These are phyloP conservation scores for Cajanus cajan DNA, from an alignment of 306 rosid species.

Conservation along the genomic window DNA sequence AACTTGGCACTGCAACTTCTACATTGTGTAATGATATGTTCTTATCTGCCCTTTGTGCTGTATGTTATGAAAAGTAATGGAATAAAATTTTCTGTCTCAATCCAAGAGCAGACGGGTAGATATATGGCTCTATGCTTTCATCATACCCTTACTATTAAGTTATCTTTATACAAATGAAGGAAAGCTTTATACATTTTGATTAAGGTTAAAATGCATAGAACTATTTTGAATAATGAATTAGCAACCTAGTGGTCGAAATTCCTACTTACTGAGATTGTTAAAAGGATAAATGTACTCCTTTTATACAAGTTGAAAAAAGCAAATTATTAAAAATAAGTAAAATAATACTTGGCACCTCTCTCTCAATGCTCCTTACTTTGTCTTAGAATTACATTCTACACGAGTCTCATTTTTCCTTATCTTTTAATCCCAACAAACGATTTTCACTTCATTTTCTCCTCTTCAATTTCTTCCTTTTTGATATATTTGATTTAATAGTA, in stretches of 20 bases:
- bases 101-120: background rate
- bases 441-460: too few species aligned
- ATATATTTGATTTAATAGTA: too few species aligned
- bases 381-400: too few species aligned
- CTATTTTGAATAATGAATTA: background rate
- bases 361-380: too few species aligned
- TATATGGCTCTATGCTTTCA: background rate
- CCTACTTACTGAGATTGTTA: too few species aligned
- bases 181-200: background rate
- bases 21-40: conserved; percentile 32
- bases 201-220: background rate
- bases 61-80: conserved; percentile 42
- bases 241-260: background rate
- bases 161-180: background rate
- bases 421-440: too few species aligned
- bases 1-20: conserved; percentile 49
- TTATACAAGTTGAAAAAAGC: too few species aligned
- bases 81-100: conserved; percentile 41
- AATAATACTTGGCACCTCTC: background rate
- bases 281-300: too few species aligned
- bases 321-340: too few species aligned
- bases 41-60: conserved; percentile 48
- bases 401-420: too few species aligned
- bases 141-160: background rate
- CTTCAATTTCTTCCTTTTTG: too few species aligned